These are phyloP conservation scores for Zygoascus ofunaensis DNA, from an alignment of 805 yeast species.

Conservation along the genomic window DNA sequence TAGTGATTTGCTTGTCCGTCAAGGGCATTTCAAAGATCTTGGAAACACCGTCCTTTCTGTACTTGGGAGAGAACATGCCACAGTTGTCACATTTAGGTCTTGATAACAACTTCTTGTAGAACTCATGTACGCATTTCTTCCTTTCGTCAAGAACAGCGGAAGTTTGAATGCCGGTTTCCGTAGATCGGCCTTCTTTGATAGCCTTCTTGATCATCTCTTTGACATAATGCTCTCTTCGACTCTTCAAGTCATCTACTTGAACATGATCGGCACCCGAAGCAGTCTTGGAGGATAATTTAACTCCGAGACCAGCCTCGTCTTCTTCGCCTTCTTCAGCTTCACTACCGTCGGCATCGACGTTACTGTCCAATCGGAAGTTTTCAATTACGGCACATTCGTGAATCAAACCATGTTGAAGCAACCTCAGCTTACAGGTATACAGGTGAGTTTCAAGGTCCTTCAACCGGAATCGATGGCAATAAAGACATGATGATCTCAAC, in stretches of 20 bases:
- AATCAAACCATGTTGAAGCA: constrained; percentile 82
- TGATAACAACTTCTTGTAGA: constrained; percentile 60
- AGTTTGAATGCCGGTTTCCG: constrained; percentile 61
- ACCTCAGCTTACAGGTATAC: constrained; percentile 63
- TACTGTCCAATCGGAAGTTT: constrained; percentile 37
- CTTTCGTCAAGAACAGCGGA: constrained; percentile 85
- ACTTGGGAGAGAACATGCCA: constrained; percentile 88
- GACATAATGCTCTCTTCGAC: constrained; percentile 61
- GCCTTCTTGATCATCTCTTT: constrained; percentile 63
- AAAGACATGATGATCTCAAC: constrained; percentile 77
- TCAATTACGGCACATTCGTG: constrained; percentile 71
- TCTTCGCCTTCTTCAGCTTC: constrained; percentile 40
- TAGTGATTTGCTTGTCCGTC: constrained; percentile 62
- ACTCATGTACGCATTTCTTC: constrained; percentile 55
- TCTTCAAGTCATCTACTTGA: constrained; percentile 35
- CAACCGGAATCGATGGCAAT: constrained; percentile 80
- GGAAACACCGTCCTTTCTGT: constrained; percentile 89
- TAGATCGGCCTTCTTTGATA: constrained; percentile 63
- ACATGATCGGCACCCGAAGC: constrained; percentile 32
- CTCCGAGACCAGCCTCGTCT: constrained; percentile 23
- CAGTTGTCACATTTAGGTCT: constrained; percentile 93
- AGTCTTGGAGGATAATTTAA: constrained; percentile 13
- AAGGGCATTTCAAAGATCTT: constrained; percentile 86
- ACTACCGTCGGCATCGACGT: constrained; percentile 39
- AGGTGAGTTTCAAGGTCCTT: constrained; percentile 61